A percentile compares a stretch with the other conserved stretches of the same genome.
Evolutionary conservation across 345 rosid species (phyloP).

Genomic region (Brassica juncea): DNA sequence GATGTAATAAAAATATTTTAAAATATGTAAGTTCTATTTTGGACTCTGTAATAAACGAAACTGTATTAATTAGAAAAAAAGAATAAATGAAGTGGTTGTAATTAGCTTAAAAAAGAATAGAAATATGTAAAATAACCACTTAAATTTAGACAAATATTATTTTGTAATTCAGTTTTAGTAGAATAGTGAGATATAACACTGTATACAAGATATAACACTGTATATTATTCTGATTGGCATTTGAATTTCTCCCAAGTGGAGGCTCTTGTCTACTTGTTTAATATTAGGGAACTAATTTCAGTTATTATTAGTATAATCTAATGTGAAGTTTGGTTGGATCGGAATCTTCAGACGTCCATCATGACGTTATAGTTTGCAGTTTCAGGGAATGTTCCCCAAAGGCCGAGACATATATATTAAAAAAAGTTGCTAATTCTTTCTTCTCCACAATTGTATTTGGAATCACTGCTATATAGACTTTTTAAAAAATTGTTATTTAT

Average conservation of each 20-base stretch:
- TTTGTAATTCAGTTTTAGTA: too few relatives aligned
- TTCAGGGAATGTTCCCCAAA: conserved; percentile 19
- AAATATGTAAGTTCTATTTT: too few relatives aligned
- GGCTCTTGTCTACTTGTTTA: conserved; percentile 18
- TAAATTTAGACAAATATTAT: too few relatives aligned
- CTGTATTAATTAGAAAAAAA: too few relatives aligned
- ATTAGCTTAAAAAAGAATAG: too few relatives aligned
- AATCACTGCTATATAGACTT: conserved; percentile 7
- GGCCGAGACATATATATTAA: not conserved
- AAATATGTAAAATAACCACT: too few relatives aligned
- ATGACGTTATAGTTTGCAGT: conserved; percentile 14
- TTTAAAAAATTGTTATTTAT: not conserved
- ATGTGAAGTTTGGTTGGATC: not conserved
- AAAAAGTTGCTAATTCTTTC: not conserved
- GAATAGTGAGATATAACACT: too few relatives aligned
- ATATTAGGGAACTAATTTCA: conserved; percentile 2
- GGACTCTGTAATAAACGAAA: too few relatives aligned
- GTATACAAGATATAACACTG: too few relatives aligned
- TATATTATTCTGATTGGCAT: not conserved
- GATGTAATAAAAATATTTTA: too few relatives aligned
- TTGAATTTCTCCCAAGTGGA: conserved; percentile 30
- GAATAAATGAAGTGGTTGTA: too few relatives aligned
- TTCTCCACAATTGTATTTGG: not conserved
- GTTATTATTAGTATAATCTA: conserved; percentile 24
- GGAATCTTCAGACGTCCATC: conserved; percentile 25